Base-by-base conservation (phyloP, 1,284 basidiomycete species). In the Exsudoporus floridanus region DNA sequence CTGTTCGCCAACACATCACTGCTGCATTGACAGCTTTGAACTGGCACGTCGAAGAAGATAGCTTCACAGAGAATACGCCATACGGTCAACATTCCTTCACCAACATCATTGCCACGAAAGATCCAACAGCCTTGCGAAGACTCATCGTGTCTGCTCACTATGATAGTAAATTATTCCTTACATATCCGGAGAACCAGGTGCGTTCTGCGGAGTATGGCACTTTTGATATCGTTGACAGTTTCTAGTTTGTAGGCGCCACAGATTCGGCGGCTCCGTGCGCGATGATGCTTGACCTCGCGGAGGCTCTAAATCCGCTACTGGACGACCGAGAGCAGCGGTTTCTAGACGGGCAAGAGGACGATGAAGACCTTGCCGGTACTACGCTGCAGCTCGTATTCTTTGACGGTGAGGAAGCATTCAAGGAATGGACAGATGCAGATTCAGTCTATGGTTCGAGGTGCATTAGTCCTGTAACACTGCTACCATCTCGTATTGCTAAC, bases 361-460 rank as follows among this genome's bases (percentile, higher is more conserved):
- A 94, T 54, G 85, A 89, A 31, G 88, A 92, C 52, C 77, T 88
- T 21, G 81, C 80, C 0, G 86, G 88, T 56, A 92, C 88, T 8
- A 96, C 96, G 1, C 71, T 99, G 14, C 94, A 98, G 69, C 76
- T 99, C n/a, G 77, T 99, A 19, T 97, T 99, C 66, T 95, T 99
- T 57, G 98, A 99, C 64, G 97, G 97, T 4, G 97, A 99, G 70
- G 97, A 99, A 71, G 97, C 97, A 0, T 98, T 95, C 71, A 77
- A 84, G 33, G 76, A 82, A 35, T 99, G 97, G 97, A 93, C 94
- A 1, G 79, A 79, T 33, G 84, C 80, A 0, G 97, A 99, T 71
- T 95, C 92, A 1, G 86, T 95, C 43, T 99, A 99, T 67, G 97
- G 97, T 21, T 88, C 94, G 37, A 84, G 89, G 91, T 92, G 62